These are phyloP conservation scores for Euphorbia peplus DNA, from an alignment of 345 rosid species.

Conservation along the genomic window DNA sequence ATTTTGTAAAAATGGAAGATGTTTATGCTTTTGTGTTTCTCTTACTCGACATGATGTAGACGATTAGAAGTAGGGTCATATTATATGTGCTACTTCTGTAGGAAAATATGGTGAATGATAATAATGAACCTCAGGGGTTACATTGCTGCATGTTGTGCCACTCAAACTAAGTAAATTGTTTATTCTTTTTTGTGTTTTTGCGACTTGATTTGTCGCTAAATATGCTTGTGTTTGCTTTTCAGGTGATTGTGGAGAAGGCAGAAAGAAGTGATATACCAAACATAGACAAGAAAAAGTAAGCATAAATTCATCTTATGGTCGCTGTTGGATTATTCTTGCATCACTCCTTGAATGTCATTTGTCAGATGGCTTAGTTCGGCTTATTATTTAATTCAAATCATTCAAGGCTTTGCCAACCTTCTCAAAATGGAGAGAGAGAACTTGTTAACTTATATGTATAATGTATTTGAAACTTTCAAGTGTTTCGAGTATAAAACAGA, in stretches of 20 bases:
- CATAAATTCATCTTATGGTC: not conserved
- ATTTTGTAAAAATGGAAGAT: not conserved
- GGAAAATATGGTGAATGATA: not conserved
- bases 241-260: conserved; percentile 97
- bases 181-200: conserved; percentile 12
- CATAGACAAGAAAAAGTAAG: conserved; percentile 95
- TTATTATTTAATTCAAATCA: not conserved
- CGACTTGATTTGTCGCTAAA: conserved; percentile 12
- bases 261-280: conserved; percentile 92
- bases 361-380: not conserved
- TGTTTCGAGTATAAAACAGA: no score
- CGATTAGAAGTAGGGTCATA: not conserved
- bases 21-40: not conserved
- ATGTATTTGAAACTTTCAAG: no score
- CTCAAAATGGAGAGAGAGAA: not conserved
- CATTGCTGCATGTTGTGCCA: not conserved
- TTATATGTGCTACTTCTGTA: not conserved
- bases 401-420: not conserved
- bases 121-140: no score
- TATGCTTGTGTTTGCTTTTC: conserved; percentile 14
- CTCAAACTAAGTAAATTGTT: not conserved
- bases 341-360: not conserved
- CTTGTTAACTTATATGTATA: no score
- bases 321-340: not conserved
- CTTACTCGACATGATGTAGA: not conserved